These are phyloP conservation scores for Fraxinus dipetala DNA, from an alignment of 305 asterid species.

Conservation along the genomic window DNA sequence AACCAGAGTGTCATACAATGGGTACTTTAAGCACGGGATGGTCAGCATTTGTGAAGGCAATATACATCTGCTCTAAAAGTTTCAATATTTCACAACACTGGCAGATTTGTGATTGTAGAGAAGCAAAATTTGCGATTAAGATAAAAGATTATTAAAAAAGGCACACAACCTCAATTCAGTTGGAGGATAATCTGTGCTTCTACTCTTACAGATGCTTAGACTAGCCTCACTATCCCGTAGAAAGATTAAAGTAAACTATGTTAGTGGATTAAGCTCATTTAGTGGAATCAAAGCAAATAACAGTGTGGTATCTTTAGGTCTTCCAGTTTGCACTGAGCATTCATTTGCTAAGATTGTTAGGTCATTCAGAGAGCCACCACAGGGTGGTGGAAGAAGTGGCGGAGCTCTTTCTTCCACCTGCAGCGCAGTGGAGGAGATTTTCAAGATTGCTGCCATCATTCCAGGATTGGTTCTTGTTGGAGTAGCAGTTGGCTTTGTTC, in stretches of 20 bases:
- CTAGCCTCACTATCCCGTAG: no score
- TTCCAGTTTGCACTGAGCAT: slow-evolving; percentile 57
- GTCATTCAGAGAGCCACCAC: slow-evolving; percentile 40
- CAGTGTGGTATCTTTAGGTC: slow-evolving; percentile 55
- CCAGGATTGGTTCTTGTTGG: slow-evolving; percentile 47
- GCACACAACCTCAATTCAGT: neutral
- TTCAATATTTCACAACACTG: no score
- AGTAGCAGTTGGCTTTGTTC: neutral
- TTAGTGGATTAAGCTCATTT: slow-evolving; percentile 65
- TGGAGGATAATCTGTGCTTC: neutral
- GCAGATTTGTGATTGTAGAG: no score
- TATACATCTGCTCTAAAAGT: no score
- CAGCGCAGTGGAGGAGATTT: slow-evolving; percentile 51
- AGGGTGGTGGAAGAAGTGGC: slow-evolving; percentile 33
- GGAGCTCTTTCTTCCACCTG: slow-evolving; percentile 68
- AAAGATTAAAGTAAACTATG: slow-evolving; percentile 32
- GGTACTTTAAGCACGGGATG: no score
- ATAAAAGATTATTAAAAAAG: neutral
- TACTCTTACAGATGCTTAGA: no score
- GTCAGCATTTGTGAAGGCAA: no score
- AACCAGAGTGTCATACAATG: no score
- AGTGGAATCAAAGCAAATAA: slow-evolving; percentile 79
- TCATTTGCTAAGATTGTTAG: slow-evolving; percentile 59
- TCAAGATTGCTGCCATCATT: slow-evolving; percentile 68
- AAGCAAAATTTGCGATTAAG: no score